Conservation (phyloP, 2,329 filamentous ascomycete species). For the Hymenotorrendiella dingleyae region DNA sequence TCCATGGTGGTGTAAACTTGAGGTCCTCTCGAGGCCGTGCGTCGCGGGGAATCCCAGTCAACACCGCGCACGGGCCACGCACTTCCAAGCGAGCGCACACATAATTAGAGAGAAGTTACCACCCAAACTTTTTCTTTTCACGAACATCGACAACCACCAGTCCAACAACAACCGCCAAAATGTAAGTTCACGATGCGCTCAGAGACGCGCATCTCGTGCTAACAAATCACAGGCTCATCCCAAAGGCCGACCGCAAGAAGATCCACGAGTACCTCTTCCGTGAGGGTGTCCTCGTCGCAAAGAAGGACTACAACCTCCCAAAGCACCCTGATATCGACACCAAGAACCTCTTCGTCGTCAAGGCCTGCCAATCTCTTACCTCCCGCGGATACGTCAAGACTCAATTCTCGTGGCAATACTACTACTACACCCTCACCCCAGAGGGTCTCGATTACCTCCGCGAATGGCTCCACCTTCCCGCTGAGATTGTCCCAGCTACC, state of each 20-base stretch:
- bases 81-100: no score
- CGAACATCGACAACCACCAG: not conserved
- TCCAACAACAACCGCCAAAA: slow-evolving; percentile 40
- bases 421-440: slow-evolving; percentile 99
- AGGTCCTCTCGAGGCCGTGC: no score
- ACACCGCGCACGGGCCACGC: no score
- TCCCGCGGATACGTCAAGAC: slow-evolving; percentile 99
- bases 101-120: not conserved
- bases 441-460: slow-evolving; percentile 99
- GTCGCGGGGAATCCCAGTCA: no score
- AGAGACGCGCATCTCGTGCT: no score
- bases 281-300: slow-evolving; percentile 87
- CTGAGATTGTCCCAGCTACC: slow-evolving; percentile 98
- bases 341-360: slow-evolving; percentile 99
- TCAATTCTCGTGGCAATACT: slow-evolving; percentile 99
- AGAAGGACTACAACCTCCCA: slow-evolving; percentile 98
- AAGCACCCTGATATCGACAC: slow-evolving; percentile 98
- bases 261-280: slow-evolving; percentile 99
- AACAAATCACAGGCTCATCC: slow-evolving; percentile 81
- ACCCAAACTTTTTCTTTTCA: not conserved
- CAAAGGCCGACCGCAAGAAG: slow-evolving; percentile 99
- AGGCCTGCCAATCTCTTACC: slow-evolving; percentile 96
- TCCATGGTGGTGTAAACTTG: no score
- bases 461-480: slow-evolving; percentile 99
- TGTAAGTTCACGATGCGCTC: slow-evolving; percentile 27